Base-by-base conservation (phyloP, 164 flowering plant genomes). In the Litsea cubeba region DNA sequence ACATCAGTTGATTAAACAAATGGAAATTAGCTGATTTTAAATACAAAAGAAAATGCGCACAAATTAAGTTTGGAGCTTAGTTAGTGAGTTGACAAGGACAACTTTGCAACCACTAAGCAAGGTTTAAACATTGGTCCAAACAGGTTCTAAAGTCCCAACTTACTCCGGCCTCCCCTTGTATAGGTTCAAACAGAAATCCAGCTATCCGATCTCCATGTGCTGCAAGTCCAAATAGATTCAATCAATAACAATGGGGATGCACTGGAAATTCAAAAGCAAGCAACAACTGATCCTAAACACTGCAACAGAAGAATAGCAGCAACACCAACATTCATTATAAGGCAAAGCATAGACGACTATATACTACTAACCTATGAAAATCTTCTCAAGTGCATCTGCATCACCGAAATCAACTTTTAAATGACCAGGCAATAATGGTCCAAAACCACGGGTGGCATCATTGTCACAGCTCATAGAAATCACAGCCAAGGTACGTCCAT, bases 121-220 rank as follows among this genome's bases (percentile, higher is more conserved):
- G 12, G 46, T 66, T 63, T 66, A n/a, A 5, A 54, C 60, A 54
- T 54, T 20, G n/a, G 20, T 30, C 46, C 32, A 17, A 20, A 66
- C 22, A 50, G 26, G 40, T 24, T 64, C 26, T 35, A 15, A 50
- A 23, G 67, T 2, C 22, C 20, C 11, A 40, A 72, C 89, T 74
- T 91, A 96, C 97, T 89, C 99, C 99, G 63, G 99, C 99, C 83
- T 96, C 99, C 68, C 99, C 99, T 84, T 96, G 99, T 76, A 96
- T 96, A 50, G 99, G 99, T 81, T 96, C 99, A 82, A 96, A 96
- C 50, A 96, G 83, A 84, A 94, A 96, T 75, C 91, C 99, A 77
- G 99, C 99, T 50, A 94, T 90, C 65, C 68, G 80, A 69, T 92
- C 88, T 75, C 97, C 98, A 65, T 82, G 78, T 77, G 88, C 99